Base-by-base conservation (phyloP, 2,329 filamentous ascomycete genomes). In the Fusarium oxysporum region DNA sequence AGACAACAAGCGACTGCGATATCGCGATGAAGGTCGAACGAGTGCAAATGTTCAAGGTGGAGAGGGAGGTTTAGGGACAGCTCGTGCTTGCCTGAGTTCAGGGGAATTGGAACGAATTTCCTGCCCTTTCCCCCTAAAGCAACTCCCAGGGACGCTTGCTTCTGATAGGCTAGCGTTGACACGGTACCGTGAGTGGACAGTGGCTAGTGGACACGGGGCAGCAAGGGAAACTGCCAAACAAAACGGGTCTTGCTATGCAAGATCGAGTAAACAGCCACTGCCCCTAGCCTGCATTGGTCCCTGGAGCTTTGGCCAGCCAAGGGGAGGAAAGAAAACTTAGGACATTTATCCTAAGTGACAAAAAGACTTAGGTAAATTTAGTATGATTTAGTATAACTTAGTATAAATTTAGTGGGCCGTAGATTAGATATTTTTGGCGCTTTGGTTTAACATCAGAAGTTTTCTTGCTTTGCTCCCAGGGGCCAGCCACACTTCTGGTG, bases 21-120 rank as follows among this genome's bases (percentile, higher is more conserved):
- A 70, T 74, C 71, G 71, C 71, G 68, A 74, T 74, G 68, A 74
- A 71, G 70, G 75, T 78, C 76, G 76, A 77, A 74, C 72, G 73
- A 78, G 71, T 76, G 56, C 76, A 71, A 69, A 69, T 58, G 66
- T 69, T 47, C 54, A 69, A 76, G 76, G 71, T 78, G 76, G 73
- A 78, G 76, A 63, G 65, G 65, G 66, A 69, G 65, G 66, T 69
- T 64, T 68, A 65, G 74, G 67, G 76, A 78, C 72, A 78, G 76
- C 76, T 78, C 70, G 72, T 74, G 72, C 78, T 80, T 74, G 72
- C 78, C 79, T 67, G 51, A 67, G 51, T 67, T 81, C 80, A 81
- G 80, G 80, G 80, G 80, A 57, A 57, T 57, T 57, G 54, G 30
- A 79, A 78, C 77, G 78, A 78, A 77, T 78, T 82, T 79, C 80